These are phyloP conservation scores for Themeda triandra DNA, from an alignment of 176 grass and related monocot species.

Conservation along the genomic window DNA sequence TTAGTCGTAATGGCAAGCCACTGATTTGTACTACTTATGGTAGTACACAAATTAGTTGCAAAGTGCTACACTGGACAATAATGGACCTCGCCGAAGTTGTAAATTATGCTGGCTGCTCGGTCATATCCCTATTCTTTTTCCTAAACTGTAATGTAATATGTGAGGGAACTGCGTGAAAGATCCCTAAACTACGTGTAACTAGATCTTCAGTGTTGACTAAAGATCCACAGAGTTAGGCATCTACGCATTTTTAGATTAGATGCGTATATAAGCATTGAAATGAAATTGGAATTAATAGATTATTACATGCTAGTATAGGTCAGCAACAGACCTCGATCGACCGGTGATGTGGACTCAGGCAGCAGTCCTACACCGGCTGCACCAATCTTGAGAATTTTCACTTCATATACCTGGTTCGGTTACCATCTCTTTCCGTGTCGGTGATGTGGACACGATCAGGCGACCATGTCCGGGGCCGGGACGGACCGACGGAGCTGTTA, in stretches of 20 bases:
- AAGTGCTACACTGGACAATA: background rate
- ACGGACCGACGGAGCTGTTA: constrained; percentile 10
- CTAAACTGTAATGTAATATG: background rate
- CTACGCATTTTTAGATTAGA: background rate
- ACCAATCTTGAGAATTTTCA: background rate
- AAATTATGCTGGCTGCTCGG: background rate
- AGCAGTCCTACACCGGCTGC: background rate
- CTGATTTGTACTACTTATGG: background rate
- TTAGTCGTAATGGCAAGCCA: background rate
- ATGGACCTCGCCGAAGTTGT: background rate
- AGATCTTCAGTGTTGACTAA: background rate
- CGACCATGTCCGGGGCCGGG: background rate
- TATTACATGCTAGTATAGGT: background rate
- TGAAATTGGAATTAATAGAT: background rate
- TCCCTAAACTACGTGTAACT: background rate
- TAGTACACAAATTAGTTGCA: constrained; percentile 6
- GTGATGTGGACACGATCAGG: constrained; percentile 13
- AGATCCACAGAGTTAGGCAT: background rate
- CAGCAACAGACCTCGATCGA: background rate
- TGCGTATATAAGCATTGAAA: background rate
- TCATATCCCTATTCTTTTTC: background rate
- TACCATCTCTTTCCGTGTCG: background rate
- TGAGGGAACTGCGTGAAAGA: background rate
- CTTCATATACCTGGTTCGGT: no score
- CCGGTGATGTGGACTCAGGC: background rate